A percentile compares a stretch with the other conserved stretches of the same genome.
Conservation (phyloP, 2,329 filamentous ascomycete species). For the Epichloe sibirici region DNA sequence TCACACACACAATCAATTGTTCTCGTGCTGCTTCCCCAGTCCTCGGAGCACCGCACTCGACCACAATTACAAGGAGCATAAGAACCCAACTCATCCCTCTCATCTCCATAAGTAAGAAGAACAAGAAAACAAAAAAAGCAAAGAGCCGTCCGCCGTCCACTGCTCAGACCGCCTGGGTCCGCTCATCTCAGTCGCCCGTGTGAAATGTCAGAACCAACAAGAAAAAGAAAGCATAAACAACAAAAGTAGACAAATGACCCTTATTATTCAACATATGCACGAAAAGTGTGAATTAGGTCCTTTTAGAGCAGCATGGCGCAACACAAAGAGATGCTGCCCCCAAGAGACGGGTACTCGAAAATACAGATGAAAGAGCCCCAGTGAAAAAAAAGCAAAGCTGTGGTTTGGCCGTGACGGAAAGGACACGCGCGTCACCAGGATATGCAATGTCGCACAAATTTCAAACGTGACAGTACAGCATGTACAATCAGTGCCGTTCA, state of each 20-base stretch:
- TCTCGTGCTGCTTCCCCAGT: not conserved
- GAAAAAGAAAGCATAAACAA: conserved; percentile 11
- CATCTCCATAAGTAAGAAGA: not conserved
- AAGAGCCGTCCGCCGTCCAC: not conserved
- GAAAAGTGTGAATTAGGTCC: conserved; percentile 18
- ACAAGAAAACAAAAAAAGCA: not conserved
- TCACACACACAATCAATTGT: not conserved
- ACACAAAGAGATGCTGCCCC: conserved; percentile 1
- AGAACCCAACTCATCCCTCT: conserved; percentile 5
- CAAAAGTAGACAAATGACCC: conserved; percentile 12
- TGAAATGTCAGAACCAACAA: conserved; percentile 5
- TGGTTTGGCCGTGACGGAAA: conserved; percentile 8
- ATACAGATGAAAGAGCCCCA: conserved; percentile 20
- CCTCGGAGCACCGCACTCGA: not conserved
- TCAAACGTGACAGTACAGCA: not conserved
- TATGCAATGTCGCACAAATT: not conserved
- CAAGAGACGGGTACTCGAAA: conserved; percentile 7
- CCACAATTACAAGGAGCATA: conserved; percentile 5
- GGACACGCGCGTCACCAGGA: conserved; percentile 13
- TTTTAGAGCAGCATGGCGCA: conserved; percentile 12
- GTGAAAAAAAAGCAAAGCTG: conserved; percentile 16
- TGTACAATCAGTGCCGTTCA: not conserved
- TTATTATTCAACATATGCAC: conserved; percentile 17
- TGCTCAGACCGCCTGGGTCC: conserved; percentile 23
- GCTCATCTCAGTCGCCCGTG: conserved; percentile 1